phyloP scores from a whole-genome alignment of 495 filamentous ascomycete genomes.

The Talaromyces nanjingensis region DNA sequence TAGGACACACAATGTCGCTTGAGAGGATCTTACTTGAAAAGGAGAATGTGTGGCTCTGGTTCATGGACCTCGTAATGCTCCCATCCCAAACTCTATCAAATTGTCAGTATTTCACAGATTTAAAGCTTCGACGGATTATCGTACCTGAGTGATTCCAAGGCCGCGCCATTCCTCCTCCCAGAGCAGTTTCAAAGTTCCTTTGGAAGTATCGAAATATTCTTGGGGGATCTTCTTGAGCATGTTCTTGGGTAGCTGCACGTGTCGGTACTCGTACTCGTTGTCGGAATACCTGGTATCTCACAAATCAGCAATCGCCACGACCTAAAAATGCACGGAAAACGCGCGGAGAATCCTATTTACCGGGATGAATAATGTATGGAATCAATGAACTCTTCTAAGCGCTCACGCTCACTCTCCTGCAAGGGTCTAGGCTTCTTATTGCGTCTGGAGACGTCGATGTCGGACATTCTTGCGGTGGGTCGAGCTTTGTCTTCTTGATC shows the following conservation, averaged over 20 bases:
- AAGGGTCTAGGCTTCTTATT: conserved; percentile 78
- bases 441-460: conserved; percentile 74
- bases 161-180: conserved; percentile 99
- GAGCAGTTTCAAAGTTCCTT: conserved; percentile 89
- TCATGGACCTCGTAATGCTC: conserved; percentile 99
- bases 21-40: conserved; percentile 76
- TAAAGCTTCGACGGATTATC: not conserved
- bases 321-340: not conserved
- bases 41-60: conserved; percentile 93
- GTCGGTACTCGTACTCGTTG: conserved; percentile 83
- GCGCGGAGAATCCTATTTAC: conserved; percentile 33
- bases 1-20: not conserved
- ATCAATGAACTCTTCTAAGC: conserved; percentile 55
- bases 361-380: conserved; percentile 91
- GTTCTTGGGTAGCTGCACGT: conserved; percentile 92
- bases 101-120: conserved; percentile 11
- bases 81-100: conserved; percentile 82
- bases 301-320: not conserved
- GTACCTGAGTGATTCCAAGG: conserved; percentile 90
- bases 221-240: conserved; percentile 97
- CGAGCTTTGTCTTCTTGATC: not conserved
- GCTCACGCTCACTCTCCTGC: too few relatives aligned
- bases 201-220: conserved; percentile 85
- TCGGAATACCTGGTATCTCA: conserved; percentile 65
- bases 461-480: conserved; percentile 18